Conservation (phyloP, 257 asterid genomes). For the Primulina tabacum region DNA sequence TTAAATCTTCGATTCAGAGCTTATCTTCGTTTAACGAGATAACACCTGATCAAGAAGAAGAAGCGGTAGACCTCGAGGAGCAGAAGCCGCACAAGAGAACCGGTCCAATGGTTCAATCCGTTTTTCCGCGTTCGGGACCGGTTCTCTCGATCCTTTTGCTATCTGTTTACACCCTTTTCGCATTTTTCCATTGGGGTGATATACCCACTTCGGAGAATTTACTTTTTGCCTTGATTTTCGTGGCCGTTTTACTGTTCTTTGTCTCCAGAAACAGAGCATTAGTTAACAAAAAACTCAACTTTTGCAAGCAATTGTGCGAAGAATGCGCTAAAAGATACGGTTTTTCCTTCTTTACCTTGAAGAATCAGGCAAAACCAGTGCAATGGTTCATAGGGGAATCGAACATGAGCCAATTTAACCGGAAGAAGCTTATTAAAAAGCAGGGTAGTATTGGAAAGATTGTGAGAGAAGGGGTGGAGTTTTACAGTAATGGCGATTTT, state of each 20-base stretch:
- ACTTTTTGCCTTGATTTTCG: conserved; percentile 49
- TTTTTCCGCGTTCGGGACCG: conserved; percentile 39
- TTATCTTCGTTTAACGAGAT: conserved; percentile 72
- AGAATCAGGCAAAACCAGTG: conserved; percentile 51
- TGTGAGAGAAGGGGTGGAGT: conserved; percentile 70
- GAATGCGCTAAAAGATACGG: conserved; percentile 39
- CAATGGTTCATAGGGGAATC: conserved; percentile 83
- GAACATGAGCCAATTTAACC: conserved; percentile 18
- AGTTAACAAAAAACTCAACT: conserved; percentile 31
- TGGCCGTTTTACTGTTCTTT: conserved; percentile 57
- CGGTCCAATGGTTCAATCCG: conserved; percentile 31
- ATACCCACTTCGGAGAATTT: conserved; percentile 62
- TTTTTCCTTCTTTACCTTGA: conserved; percentile 31
- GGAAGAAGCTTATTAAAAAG: conserved; percentile 6
- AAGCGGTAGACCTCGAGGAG: conserved; percentile 67
- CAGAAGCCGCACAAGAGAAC: conserved; percentile 81
- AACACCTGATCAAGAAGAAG: conserved; percentile 42
- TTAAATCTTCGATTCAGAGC: conserved; percentile 80
- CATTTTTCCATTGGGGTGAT: conserved; percentile 45
- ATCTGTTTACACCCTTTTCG: conserved; percentile 51
- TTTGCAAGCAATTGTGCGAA: conserved; percentile 38
- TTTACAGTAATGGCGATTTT: conserved; percentile 78
- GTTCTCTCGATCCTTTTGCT: conserved; percentile 41
- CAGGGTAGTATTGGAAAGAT: conserved; percentile 27
- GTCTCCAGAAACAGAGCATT: conserved; percentile 45